These are phyloP conservation scores for Geranium incanum DNA, from an alignment of 441 rosid genomes.

Conservation along the genomic window DNA sequence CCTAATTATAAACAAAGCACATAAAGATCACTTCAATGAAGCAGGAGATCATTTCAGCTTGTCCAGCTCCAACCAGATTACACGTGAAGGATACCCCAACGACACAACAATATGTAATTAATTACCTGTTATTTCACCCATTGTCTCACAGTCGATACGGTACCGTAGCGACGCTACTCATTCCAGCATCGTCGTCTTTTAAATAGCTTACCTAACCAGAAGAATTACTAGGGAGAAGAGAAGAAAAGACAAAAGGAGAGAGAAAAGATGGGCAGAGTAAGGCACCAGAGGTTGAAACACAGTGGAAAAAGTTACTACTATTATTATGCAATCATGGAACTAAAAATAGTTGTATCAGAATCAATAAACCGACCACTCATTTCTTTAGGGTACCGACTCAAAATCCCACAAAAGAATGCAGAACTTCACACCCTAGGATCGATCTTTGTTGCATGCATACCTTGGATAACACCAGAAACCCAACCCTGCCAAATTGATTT, in stretches of 20 bases:
- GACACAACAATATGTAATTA: slow-evolving; percentile 8
- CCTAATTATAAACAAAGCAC: slow-evolving; percentile 3
- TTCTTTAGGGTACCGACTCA: slow-evolving; percentile 17
- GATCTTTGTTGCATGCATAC: slow-evolving; percentile 33
- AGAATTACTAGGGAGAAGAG: slow-evolving; percentile 31
- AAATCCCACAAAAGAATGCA: slow-evolving; percentile 21
- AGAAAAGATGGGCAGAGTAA: slow-evolving; percentile 25
- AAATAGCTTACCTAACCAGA: slow-evolving; percentile 43
- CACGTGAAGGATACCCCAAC: background rate
- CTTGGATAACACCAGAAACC: slow-evolving; percentile 32
- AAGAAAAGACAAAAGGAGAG: slow-evolving; percentile 10
- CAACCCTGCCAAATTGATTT: slow-evolving; percentile 38
- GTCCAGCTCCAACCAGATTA: background rate
- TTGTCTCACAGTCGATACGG: slow-evolving; percentile 29
- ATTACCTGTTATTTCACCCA: slow-evolving; percentile 50
- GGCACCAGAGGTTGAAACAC: slow-evolving; percentile 27
- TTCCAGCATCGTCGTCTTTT: slow-evolving; percentile 45
- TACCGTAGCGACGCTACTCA: slow-evolving; percentile 29
- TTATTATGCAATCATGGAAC: background rate
- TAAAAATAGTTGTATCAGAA: slow-evolving; percentile 12
- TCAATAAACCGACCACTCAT: slow-evolving; percentile 10
- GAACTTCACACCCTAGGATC: slow-evolving; percentile 16
- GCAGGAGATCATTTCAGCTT: background rate
- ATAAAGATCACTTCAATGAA: background rate
- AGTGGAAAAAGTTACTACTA: slow-evolving; percentile 13